A percentile compares a stretch with the other conserved stretches of the same genome.
phyloP scores from a whole-genome alignment of 352 stramenopile genomes.

The Phytophthora europaea region DNA sequence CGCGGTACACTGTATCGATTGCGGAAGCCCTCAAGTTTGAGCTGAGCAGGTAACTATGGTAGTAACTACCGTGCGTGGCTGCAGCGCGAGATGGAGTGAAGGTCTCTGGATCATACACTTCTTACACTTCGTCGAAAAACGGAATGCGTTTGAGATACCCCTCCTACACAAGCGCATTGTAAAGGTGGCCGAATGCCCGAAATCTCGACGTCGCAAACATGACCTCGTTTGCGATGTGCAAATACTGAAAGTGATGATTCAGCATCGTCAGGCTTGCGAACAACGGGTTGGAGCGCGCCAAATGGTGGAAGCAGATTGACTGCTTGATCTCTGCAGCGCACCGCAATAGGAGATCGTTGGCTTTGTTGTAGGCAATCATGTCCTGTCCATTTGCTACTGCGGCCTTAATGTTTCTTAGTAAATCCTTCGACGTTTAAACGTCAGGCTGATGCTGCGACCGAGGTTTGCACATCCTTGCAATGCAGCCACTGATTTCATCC shows the following conservation, averaged over 20 bases:
- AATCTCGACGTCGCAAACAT: constrained; percentile 27
- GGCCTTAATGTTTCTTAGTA: not conserved
- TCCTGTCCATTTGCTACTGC: not conserved
- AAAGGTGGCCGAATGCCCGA: constrained; percentile 37
- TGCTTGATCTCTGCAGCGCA: not conserved
- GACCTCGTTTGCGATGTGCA: constrained; percentile 18
- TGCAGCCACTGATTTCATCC: constrained; percentile 33
- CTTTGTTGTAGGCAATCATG: not conserved
- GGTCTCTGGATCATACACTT: constrained; percentile 23
- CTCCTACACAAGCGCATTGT: constrained; percentile 30
- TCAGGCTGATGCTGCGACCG: constrained; percentile 17
- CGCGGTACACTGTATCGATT: not conserved
- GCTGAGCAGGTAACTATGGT: constrained; percentile 30
- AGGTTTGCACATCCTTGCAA: constrained; percentile 22
- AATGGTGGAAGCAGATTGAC: not conserved
- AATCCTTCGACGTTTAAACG: constrained; percentile 28
- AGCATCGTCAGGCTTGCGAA: constrained; percentile 36
- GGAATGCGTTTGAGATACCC: constrained; percentile 16
- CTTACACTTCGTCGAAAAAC: constrained; percentile 33
- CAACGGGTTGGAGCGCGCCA: constrained; percentile 27
- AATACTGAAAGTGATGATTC: constrained; percentile 29
- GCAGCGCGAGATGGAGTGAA: constrained; percentile 39
- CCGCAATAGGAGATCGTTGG: constrained; percentile 2
- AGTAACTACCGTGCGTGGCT: constrained; percentile 24
- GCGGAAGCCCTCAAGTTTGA: not conserved